A percentile compares a stretch with the other conserved stretches of the same genome.
Evolutionary conservation across 805 yeast genomes (phyloP).

Genomic region (Trichomonascus vanleenenianus): DNA sequence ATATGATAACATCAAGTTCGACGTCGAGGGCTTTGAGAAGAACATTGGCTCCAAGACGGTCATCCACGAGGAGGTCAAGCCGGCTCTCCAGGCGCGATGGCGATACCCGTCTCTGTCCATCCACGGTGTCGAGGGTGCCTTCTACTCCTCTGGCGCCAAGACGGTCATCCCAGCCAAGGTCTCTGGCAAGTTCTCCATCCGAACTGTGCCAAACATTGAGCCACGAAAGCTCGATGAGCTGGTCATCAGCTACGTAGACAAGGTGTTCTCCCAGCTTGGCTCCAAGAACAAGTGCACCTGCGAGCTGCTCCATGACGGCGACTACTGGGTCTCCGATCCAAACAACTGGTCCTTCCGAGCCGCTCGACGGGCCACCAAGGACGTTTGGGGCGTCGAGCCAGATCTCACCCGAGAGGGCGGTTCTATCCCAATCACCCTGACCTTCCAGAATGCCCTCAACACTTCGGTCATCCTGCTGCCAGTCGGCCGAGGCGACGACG

Average conservation of each 20-base stretch:
- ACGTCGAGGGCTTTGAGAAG: conserved; percentile 72
- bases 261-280: conserved; percentile 54
- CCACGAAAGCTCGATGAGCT: conserved; percentile 68
- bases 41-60: conserved; percentile 88
- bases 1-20: conserved; percentile 81
- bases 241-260: conserved; percentile 64
- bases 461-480: conserved; percentile 86
- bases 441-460: conserved; percentile 81
- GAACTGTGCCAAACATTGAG: conserved; percentile 95
- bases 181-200: conserved; percentile 86
- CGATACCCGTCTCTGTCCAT: conserved; percentile 92
- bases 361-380: conserved; percentile 88
- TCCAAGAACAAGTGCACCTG: conserved; percentile 71
- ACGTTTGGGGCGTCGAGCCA: conserved; percentile 92
- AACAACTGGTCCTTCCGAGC: conserved; percentile 88
- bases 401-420: conserved; percentile 99
- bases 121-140: conserved; percentile 98
- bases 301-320: conserved; percentile 88
- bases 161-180: conserved; percentile 97
- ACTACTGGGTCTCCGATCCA: conserved; percentile 94
- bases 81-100: conserved; percentile 97
- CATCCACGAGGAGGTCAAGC: conserved; percentile 67
- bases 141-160: conserved; percentile 90
- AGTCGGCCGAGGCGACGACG: conserved; percentile 98
- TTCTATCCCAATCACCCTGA: conserved; percentile 91